Base-by-base conservation (phyloP, 345 rosid species). In the Nephelium lappaceum region DNA sequence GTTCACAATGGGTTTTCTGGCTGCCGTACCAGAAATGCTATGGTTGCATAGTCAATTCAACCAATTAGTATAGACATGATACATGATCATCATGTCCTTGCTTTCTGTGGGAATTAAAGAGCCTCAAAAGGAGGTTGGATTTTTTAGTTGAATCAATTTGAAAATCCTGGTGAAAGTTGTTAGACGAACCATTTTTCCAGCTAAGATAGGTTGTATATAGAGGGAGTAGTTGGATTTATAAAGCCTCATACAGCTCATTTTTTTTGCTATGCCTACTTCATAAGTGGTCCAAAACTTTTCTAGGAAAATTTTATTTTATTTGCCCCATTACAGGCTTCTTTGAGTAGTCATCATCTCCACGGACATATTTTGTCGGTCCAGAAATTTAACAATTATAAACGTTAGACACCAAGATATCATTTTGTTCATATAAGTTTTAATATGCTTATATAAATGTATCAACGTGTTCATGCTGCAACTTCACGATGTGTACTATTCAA, bases 111-210 rank as follows among this genome's bases (percentile, higher is more conserved):
- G 71, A 72, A 83, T 83, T 83, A 58, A 83, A 79, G 77, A 79
- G 83, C 83, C 85, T 76, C 57, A 76, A 76, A 79, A 36, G 39
- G 75, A 67, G 80, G 80, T 83, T 72, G 58, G 60, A 57, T 38
- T 75, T 69, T 15, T 55, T 42, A 14, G 67, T n/a, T 81, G 45
- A 71, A 67, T 77, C 8, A 36, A 60, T 14, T 53, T 41, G 61
- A 58, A 19, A 67, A 27, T 63, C 42, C 25, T 66, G 77, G 38
- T 60, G 80, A 47, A 69, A 23, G 58, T 74, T 69, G 80, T 67
- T 81, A 57, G 78, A 68, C 73, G 77, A 75, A 8, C 80, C 49
- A 62, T 75, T 75, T 82, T 75, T 78, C 76, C 77, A 65, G 74
- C 85, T 39, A 21, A 77, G 43, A 69, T 57, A 47, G 31, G 63